Conservation (phyloP, 2,329 filamentous ascomycete genomes). For the Trichophyton benhamiae region DNA sequence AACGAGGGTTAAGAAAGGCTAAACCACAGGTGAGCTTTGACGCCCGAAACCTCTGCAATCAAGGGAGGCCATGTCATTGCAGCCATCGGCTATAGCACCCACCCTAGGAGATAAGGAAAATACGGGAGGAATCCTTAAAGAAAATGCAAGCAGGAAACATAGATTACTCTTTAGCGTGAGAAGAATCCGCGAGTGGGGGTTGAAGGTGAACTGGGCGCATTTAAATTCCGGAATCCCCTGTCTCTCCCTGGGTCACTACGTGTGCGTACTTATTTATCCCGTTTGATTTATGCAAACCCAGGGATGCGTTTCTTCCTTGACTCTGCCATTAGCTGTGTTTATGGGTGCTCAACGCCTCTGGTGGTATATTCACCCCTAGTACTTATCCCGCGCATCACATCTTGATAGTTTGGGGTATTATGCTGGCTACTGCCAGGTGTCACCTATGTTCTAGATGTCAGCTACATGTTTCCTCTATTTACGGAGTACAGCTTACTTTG, state of each 20-base stretch:
- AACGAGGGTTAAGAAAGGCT: background rate
- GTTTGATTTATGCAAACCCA: conserved; percentile 1
- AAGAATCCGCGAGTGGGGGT: background rate
- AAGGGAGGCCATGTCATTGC: conserved; percentile 1
- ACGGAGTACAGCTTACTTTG: background rate
- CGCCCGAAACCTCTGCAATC: conserved; percentile 4
- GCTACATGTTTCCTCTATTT: background rate
- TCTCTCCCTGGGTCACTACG: background rate
- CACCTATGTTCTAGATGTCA: conserved; percentile 1
- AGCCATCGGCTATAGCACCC: conserved; percentile 3
- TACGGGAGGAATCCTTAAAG: conserved; percentile 1
- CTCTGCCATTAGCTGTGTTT: background rate
- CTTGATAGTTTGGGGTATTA: background rate
- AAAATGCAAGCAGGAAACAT: background rate
- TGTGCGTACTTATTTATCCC: background rate
- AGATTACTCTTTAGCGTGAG: background rate
- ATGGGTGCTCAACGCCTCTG: background rate
- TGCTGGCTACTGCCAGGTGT: background rate
- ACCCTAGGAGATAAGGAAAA: background rate
- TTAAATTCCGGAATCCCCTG: conserved; percentile 4
- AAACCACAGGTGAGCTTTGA: background rate
- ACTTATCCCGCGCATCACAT: background rate
- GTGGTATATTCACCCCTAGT: background rate
- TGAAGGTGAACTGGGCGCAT: background rate
- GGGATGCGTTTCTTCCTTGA: background rate